These are phyloP conservation scores for Madurella fahalii DNA, from an alignment of 2,329 filamentous ascomycete genomes.

Conservation along the genomic window DNA sequence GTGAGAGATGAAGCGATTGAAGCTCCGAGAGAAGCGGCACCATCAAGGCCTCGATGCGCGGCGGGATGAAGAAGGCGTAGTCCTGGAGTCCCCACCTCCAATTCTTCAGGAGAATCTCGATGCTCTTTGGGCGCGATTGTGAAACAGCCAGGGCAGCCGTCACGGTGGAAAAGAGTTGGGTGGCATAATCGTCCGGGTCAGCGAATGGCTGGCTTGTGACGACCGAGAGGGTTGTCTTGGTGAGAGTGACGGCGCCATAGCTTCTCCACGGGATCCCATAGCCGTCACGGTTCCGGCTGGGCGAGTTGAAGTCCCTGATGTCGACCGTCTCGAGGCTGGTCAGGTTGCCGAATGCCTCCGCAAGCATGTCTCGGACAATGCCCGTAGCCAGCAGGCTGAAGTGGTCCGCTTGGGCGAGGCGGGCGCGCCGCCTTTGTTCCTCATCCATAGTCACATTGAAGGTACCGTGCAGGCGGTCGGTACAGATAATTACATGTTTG, in stretches of 20 bases:
- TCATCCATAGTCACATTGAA: background rate
- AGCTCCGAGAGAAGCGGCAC: constrained; percentile 42
- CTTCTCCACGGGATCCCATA: constrained; percentile 44
- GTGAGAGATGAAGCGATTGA: constrained; percentile 41
- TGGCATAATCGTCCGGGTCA: constrained; percentile 24
- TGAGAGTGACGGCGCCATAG: constrained; percentile 45
- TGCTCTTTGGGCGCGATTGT: constrained; percentile 33
- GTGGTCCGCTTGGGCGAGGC: constrained; percentile 24
- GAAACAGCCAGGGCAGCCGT: constrained; percentile 42
- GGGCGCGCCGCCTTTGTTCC: background rate
- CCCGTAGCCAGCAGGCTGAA: constrained; percentile 40
- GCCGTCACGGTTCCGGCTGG: constrained; percentile 47
- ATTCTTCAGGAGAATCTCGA: constrained; percentile 46
- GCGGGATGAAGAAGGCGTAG: constrained; percentile 44
- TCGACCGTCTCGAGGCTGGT: constrained; percentile 52
- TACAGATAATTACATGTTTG: constrained; percentile 46
- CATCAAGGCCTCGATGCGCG: constrained; percentile 35
- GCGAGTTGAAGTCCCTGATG: constrained; percentile 55
- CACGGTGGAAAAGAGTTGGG: constrained; percentile 38
- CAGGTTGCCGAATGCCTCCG: constrained; percentile 52
- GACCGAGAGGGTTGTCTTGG: constrained; percentile 32
- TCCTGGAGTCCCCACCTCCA: constrained; percentile 32
- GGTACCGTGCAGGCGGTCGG: constrained; percentile 30
- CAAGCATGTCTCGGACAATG: constrained; percentile 49
- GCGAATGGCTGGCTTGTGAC: background rate